These are phyloP conservation scores for Chlorella sp. DNA, from an alignment of 139 green algal genomes.

Conservation along the genomic window DNA sequence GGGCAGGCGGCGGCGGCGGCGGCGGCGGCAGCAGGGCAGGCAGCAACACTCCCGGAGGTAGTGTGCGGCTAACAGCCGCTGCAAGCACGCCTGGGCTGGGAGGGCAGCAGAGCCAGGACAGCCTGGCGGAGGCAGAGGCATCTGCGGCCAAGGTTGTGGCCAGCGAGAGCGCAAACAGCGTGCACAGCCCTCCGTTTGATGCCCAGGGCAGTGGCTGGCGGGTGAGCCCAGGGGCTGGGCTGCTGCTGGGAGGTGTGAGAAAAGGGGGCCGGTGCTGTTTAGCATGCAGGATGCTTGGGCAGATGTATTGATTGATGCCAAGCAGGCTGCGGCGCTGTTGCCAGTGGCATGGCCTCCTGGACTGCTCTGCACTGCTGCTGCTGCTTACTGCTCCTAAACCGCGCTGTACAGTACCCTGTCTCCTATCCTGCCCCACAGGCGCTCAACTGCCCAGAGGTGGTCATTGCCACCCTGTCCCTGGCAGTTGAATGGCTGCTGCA, in stretches of 20 bases:
- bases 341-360: too few relatives aligned
- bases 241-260: too few relatives aligned
- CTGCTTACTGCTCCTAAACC: too few relatives aligned
- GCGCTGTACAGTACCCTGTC: too few relatives aligned
- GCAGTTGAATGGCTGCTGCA: constrained; percentile 55
- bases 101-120: not conserved
- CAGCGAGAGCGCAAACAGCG: not conserved
- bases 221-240: not conserved
- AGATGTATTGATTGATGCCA: too few relatives aligned
- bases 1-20: not conserved
- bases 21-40: not conserved
- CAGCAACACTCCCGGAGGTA: not conserved
- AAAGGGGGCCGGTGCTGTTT: too few relatives aligned
- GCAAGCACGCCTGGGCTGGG: not conserved
- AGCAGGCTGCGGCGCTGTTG: too few relatives aligned
- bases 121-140: not conserved
- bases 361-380: too few relatives aligned
- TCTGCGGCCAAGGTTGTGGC: not conserved
- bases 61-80: not conserved
- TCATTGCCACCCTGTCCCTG: constrained; percentile 48
- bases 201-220: constrained; percentile 4
- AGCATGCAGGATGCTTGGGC: too few relatives aligned
- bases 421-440: not conserved
- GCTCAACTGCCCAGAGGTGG: constrained; percentile 7
- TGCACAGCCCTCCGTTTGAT: not conserved